Base-by-base conservation (phyloP, 1,139 yeast genomes). In the Saccharomyces hybrid region DNA sequence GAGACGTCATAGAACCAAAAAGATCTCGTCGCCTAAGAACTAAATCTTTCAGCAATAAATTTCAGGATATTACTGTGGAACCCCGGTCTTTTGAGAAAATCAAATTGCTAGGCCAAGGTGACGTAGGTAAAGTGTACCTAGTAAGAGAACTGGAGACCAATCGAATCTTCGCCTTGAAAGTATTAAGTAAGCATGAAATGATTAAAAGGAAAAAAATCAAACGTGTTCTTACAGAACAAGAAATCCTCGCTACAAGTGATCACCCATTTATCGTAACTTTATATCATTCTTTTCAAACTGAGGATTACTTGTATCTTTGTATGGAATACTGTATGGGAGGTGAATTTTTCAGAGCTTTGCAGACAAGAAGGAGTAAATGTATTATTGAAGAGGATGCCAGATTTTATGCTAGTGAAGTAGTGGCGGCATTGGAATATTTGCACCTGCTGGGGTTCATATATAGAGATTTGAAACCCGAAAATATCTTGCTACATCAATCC, bases 261-360 rank as follows among this genome's bases (percentile, higher is more conserved):
- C 99, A 95, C 71, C 99, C 99, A 0, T 95, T 95, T 66, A 93
- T 95, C 64, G 98, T 95, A 47, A 90, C 99, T 0, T 76, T 95
- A 48, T 91, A 95, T 68, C 99, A 95, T 71, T 90, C 97, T 0
- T 95, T 95, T 75, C 99, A 95, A 71, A 86, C 96, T 11, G 95
- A 88, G 55, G 97, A 91, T 61, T 84, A 87, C 67, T 74, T 95
- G n/a, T 95, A 91, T 66, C 79, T 95, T 52, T 95, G 99, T 69
- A 91, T 95, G 96, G 99, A 95, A 71, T 95, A 93, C 66, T 95
- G 99, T 69, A 90, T 93, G 95, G 99, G 99, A 24, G 99, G 99
- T 50, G 99, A 95, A 72, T 95, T 95, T 68, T 95, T 95, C 76
- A 77, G 99, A 57, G 99, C 99, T 0, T 74, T 95, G 53, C 99